phyloP scores from a whole-genome alignment of 108 stramenopile genomes.

The Nitzschia sp. region DNA sequence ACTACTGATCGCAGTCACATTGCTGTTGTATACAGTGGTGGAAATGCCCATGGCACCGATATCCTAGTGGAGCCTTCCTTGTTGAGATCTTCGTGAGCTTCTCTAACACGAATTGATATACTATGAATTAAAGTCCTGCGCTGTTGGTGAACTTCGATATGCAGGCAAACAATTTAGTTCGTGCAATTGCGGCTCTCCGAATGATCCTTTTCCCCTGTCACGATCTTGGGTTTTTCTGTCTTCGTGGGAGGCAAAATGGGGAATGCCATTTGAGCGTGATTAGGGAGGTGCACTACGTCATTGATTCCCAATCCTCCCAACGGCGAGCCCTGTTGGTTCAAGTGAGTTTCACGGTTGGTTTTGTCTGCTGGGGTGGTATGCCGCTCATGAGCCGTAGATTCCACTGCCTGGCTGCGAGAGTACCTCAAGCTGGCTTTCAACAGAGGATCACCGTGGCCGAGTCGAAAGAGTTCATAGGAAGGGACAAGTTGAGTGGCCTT shows the following conservation, averaged over 20 bases:
- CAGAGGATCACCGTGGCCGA: slow-evolving; percentile 29
- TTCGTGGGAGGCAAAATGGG: background rate
- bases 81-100: too few relatives aligned
- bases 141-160: too few relatives aligned
- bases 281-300: slow-evolving; percentile 5
- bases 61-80: too few relatives aligned
- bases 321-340: slow-evolving; percentile 7
- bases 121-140: too few relatives aligned
- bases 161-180: too few relatives aligned
- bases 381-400: background rate
- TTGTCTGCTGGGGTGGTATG: background rate
- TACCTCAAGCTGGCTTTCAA: slow-evolving; percentile 12
- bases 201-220: too few relatives aligned
- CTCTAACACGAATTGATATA: too few relatives aligned
- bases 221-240: too few relatives aligned
- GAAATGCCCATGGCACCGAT: too few relatives aligned
- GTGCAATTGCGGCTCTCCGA: too few relatives aligned
- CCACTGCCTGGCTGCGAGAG: background rate
- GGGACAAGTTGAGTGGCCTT: slow-evolving; percentile 19
- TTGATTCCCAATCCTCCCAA: slow-evolving; percentile 9
- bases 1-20: too few relatives aligned
- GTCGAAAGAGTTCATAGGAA: background rate
- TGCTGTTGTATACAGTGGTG: too few relatives aligned
- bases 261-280: background rate
- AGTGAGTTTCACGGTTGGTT: slow-evolving; percentile 2